These are phyloP conservation scores for Neofusicoccum sp. DNA, from an alignment of 2,329 filamentous ascomycete species.

Conservation along the genomic window DNA sequence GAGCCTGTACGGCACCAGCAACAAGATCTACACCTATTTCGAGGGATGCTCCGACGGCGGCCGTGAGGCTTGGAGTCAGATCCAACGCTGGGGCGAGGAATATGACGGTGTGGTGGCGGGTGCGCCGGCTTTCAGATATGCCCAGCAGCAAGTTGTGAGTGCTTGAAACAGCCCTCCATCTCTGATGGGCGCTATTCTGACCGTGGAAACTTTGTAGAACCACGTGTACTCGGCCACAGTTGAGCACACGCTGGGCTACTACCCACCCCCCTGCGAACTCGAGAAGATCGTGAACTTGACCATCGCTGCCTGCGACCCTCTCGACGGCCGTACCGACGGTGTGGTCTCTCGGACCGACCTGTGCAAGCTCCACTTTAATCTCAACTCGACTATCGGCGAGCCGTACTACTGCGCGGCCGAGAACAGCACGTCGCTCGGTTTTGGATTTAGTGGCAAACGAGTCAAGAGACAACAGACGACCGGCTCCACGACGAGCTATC, in stretches of 20 bases:
- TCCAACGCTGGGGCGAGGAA: slow-evolving; percentile 51
- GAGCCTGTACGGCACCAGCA: slow-evolving; percentile 35
- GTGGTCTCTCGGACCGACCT: slow-evolving; percentile 52
- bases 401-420: slow-evolving; percentile 44
- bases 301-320: slow-evolving; percentile 53
- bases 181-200: not conserved
- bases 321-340: slow-evolving; percentile 56
- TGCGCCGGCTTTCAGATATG: slow-evolving; percentile 48
- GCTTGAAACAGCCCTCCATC: not conserved
- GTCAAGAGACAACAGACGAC: slow-evolving; percentile 9
- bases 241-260: slow-evolving; percentile 42
- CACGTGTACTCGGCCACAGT: slow-evolving; percentile 43
- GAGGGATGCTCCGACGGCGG: slow-evolving; percentile 57
- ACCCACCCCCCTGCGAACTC: slow-evolving; percentile 47
- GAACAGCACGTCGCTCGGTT: slow-evolving; percentile 21
- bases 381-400: slow-evolving; percentile 47
- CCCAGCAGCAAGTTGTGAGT: slow-evolving; percentile 43
- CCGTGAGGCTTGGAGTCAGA: slow-evolving; percentile 49
- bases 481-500: slow-evolving; percentile 11
- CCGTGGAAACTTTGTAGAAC: slow-evolving; percentile 21
- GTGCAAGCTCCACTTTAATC: slow-evolving; percentile 48
- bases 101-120: slow-evolving; percentile 49
- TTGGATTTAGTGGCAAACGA: slow-evolving; percentile 17
- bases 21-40: slow-evolving; percentile 49
- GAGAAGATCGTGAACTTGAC: slow-evolving; percentile 55